Base-by-base conservation (phyloP, 352 stramenopile genomes). In the Phytophthora citricola region DNA sequence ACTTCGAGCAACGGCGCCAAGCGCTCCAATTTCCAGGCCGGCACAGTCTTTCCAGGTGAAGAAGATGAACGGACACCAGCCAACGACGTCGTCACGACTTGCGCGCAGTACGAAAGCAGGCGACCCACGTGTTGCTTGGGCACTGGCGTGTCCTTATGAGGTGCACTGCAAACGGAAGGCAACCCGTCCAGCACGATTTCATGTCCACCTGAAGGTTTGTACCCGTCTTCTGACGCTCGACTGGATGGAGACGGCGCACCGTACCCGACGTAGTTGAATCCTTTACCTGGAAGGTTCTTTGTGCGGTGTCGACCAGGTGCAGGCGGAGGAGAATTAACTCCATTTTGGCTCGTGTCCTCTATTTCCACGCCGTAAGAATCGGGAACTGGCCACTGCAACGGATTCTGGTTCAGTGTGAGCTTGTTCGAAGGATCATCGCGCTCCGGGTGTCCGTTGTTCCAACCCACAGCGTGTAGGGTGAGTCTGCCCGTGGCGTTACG, bases 61-160 rank as follows among this genome's bases (percentile, higher is more conserved):
- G 56, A 40, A 2, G 54, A 66, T n/a, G 43, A 58, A 9, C 36
- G 53, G 12, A 65, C 49, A 20, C 66, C 34, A 27, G 63, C 10
- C 40, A 73, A 49, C 12, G 71, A 76, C 2, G 72, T 75, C 14
- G 64, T 54, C 31, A 86, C 51, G 0, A 88, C 41, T 46, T 83
- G 76, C 17, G 76, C 58, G 38, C 75, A 88, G 58, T 74, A 84
- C 10, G 79, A 61, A n/a, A 87, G 34, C 3, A 87, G 51, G 6
- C 49, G 54, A 26, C 55, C 53, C 1, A 71, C 66, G 15, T 50
- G 44, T 58, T 71, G 75, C 45, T 82, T 82, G 17, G 47, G 43
- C 1, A 66, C 31, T 31, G 39, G 44, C 26, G 48, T 56, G 17
- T 52, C 58, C 26, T 24, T 58, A 34, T 38, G 49, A 38, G 45